Percentiles rank a stretch among this genome's conserved stretches.
phyloP scores from a whole-genome alignment of 78 protist genomes.

The Dictyostelium discoideum region DNA sequence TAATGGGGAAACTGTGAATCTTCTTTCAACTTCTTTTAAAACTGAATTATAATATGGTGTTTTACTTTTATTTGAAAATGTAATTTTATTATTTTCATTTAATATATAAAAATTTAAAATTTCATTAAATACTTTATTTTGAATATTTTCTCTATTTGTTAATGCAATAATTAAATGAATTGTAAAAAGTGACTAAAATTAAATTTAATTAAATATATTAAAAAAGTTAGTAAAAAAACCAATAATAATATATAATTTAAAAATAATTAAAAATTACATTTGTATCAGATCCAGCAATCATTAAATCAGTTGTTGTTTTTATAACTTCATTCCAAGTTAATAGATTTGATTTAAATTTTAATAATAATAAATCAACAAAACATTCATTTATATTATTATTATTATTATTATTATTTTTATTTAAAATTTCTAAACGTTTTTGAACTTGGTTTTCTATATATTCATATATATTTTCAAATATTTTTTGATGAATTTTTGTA shows the following conservation, averaged over 20 bases:
- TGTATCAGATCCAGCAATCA: conserved; percentile 6
- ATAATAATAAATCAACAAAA: conserved; percentile 4
- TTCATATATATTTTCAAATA: background rate
- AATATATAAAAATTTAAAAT: background rate
- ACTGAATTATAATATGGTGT: conserved; percentile 14
- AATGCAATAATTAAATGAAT: conserved; percentile 1
- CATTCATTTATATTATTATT: background rate
- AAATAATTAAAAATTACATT: background rate
- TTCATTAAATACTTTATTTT: background rate
- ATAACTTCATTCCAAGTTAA: background rate
- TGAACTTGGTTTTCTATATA: background rate
- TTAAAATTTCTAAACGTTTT: background rate
- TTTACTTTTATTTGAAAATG: background rate
- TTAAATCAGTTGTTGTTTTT: background rate
- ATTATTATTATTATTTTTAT: background rate
- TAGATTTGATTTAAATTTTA: background rate
- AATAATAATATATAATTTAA: background rate
- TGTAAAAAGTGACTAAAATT: background rate
- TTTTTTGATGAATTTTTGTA: background rate
- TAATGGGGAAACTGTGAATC: background rate
- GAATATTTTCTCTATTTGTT: background rate
- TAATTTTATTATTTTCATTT: background rate
- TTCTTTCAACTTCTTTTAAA: conserved; percentile 16
- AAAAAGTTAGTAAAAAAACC: background rate
- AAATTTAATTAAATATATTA: background rate